Conservation (phyloP, 176 grass and related monocot species). For the Cymbopogon citratus region DNA sequence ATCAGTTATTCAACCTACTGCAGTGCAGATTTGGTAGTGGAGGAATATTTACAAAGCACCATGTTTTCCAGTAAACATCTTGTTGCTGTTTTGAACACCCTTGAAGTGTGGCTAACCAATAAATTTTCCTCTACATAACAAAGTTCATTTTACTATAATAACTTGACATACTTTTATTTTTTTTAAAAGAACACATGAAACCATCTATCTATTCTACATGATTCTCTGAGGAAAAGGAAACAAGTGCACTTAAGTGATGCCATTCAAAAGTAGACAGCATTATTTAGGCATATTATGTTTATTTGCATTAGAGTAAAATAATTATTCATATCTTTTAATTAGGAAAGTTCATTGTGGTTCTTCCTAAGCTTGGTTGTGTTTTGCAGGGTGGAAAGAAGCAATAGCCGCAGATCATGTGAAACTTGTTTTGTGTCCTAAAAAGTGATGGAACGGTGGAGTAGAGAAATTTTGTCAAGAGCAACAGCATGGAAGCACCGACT, state of each 20-base stretch:
- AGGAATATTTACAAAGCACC: background rate
- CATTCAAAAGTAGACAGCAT: background rate
- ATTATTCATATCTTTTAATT: background rate
- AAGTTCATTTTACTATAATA: background rate
- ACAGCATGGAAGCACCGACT: background rate
- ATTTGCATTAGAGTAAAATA: background rate
- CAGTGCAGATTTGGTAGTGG: background rate
- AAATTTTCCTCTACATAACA: background rate
- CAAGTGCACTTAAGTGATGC: background rate
- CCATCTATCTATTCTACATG: background rate
- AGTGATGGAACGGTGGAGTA: background rate
- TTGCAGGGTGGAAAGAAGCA: slow-evolving; percentile 73
- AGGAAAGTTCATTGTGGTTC: background rate
- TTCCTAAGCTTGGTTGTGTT: slow-evolving; percentile 8
- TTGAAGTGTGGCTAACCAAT: background rate
- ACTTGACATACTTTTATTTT: background rate
- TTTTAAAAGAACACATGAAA: background rate
- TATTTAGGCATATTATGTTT: slow-evolving; percentile 2
- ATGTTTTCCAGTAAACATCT: slow-evolving; percentile 55
- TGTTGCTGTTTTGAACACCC: background rate
- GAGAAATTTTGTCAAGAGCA: background rate
- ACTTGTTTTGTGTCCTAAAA: slow-evolving; percentile 51
- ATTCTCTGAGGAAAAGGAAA: background rate
- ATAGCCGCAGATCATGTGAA: slow-evolving; percentile 59
- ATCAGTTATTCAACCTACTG: slow-evolving; percentile 11